Conservation (phyloP, 2,329 filamentous ascomycete genomes). For the Aspergillus aculeatinus region DNA sequence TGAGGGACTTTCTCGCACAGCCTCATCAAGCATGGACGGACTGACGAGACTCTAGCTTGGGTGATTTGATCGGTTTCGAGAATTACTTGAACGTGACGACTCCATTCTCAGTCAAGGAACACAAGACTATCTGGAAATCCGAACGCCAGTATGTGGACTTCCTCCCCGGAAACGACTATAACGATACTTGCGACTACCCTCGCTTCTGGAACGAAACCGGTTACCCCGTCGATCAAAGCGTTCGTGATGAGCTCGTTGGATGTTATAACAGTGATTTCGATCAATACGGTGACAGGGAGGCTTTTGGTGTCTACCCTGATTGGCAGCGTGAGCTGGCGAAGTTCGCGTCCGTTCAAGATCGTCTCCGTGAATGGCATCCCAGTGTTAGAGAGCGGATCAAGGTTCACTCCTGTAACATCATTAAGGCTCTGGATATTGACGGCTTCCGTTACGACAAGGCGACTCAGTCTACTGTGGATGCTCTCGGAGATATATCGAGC, state of each 20-base stretch:
- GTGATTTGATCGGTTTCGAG: slow-evolving; percentile 63
- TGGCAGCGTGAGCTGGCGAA: slow-evolving; percentile 65
- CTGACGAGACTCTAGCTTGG: slow-evolving; percentile 39
- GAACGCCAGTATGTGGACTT: slow-evolving; percentile 60
- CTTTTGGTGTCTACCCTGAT: slow-evolving; percentile 63
- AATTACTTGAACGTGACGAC: slow-evolving; percentile 60
- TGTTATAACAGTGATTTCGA: slow-evolving; percentile 66
- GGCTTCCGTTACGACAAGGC: slow-evolving; percentile 68
- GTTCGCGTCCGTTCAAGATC: slow-evolving; percentile 67
- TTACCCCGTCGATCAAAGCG: slow-evolving; percentile 48
- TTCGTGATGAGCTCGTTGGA: slow-evolving; percentile 50
- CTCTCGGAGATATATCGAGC: slow-evolving; percentile 58
- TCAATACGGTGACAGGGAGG: slow-evolving; percentile 63
- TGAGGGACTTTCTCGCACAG: slow-evolving; percentile 5
- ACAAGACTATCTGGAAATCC: slow-evolving; percentile 59
- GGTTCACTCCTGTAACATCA: slow-evolving; percentile 63
- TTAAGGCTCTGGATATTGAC: slow-evolving; percentile 64
- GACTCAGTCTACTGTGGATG: slow-evolving; percentile 62
- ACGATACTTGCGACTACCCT: slow-evolving; percentile 58
- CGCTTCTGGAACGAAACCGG: slow-evolving; percentile 63
- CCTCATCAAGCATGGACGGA: not conserved
- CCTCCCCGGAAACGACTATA: slow-evolving; percentile 53
- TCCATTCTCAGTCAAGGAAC: slow-evolving; percentile 56
- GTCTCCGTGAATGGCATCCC: slow-evolving; percentile 63
- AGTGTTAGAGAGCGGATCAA: slow-evolving; percentile 58